phyloP scores from a whole-genome alignment of 495 filamentous ascomycete species.

The Aspergillus avenaceus region DNA sequence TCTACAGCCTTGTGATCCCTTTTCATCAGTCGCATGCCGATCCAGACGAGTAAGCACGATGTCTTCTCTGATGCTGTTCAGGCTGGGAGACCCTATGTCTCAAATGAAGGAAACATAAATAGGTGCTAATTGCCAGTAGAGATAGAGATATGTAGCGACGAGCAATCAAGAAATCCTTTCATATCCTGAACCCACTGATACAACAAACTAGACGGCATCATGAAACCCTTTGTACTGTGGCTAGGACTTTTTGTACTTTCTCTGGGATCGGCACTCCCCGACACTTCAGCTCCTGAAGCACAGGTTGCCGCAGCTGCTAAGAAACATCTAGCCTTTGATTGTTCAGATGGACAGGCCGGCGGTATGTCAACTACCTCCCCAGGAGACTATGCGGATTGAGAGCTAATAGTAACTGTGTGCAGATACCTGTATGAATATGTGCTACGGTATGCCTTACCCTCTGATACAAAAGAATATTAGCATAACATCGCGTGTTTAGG shows the following conservation, averaged over 20 bases:
- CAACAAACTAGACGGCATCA: background rate
- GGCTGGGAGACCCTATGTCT: background rate
- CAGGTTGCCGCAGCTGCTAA: background rate
- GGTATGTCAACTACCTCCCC: background rate
- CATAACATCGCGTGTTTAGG: background rate
- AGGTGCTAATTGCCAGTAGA: background rate
- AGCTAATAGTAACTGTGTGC: background rate
- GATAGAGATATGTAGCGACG: background rate
- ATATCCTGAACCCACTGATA: background rate
- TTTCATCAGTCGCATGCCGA: no score
- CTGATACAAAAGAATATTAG: background rate
- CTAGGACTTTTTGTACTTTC: background rate
- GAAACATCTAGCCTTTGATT: background rate
- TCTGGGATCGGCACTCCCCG: background rate
- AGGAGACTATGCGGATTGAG: background rate
- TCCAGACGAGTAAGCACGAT: background rate
- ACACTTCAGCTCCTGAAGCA: background rate
- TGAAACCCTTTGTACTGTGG: background rate
- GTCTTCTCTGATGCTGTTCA: background rate
- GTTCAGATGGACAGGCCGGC: background rate
- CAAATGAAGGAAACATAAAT: background rate
- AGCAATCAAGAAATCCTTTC: no score
- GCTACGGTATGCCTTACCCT: background rate
- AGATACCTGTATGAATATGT: background rate
- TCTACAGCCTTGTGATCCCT: no score